Conservation (phyloP, 2,329 filamentous ascomycete species). For the Apiospora koreana region DNA sequence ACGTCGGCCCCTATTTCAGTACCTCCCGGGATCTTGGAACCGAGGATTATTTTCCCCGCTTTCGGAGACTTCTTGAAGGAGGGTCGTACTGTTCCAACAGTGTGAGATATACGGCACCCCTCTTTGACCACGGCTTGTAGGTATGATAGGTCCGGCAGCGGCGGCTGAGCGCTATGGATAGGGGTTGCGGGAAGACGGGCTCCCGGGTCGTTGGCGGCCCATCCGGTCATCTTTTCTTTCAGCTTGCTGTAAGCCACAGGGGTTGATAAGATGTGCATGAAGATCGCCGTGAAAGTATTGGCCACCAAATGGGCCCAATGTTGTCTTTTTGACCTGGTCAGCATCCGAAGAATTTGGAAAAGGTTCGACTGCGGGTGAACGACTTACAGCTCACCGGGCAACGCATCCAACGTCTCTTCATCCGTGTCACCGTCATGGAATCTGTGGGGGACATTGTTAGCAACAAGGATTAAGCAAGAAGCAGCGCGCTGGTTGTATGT, state of each 20-base stretch:
- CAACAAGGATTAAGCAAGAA: background rate
- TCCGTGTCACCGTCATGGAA: constrained; percentile 8
- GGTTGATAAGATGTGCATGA: constrained; percentile 47
- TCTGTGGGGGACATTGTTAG: background rate
- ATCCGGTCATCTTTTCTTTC: constrained; percentile 31
- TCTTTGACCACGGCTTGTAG: constrained; percentile 42
- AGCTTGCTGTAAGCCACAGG: constrained; percentile 29
- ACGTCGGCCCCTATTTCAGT: constrained; percentile 40
- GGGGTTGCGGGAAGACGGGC: background rate
- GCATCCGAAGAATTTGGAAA: background rate
- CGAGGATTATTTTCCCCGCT: constrained; percentile 26
- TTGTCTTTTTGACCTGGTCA: constrained; percentile 26
- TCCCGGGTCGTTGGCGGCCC: constrained; percentile 38
- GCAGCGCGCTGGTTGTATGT: background rate
- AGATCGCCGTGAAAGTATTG: constrained; percentile 45
- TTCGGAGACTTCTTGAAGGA: constrained; percentile 31
- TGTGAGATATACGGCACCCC: constrained; percentile 39
- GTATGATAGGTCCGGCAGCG: constrained; percentile 29
- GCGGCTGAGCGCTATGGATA: constrained; percentile 33
- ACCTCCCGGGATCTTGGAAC: constrained; percentile 39
- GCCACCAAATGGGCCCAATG: constrained; percentile 55
- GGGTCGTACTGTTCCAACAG: constrained; percentile 28
- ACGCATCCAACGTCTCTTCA: constrained; percentile 15
- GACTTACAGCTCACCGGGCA: constrained; percentile 22
- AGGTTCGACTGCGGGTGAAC: background rate